Percentiles rank a stretch among this genome's conserved stretches.
Conservation (phyloP, 2,329 filamentous ascomycete genomes). For the Diaporthe sp. region DNA sequence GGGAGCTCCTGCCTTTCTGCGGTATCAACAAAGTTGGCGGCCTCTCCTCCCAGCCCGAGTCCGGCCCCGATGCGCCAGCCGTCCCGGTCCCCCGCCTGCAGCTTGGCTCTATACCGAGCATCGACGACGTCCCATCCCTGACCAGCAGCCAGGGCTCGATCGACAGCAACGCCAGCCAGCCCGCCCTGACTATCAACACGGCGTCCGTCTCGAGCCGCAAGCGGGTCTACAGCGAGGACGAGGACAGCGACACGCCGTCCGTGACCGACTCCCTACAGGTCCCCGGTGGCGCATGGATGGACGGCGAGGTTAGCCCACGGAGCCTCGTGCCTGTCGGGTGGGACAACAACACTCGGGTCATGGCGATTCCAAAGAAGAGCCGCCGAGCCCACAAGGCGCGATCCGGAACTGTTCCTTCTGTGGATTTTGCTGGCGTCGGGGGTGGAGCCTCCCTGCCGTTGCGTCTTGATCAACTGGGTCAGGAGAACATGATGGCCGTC, state of each 20-base stretch:
- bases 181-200: conserved; percentile 39
- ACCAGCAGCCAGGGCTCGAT: conserved; percentile 70
- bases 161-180: conserved; percentile 50
- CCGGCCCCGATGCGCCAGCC: conserved; percentile 25
- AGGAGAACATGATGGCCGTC: conserved; percentile 62
- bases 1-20: conserved; percentile 84
- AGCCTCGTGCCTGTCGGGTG: conserved; percentile 55
- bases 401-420: conserved; percentile 38
- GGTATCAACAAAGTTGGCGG: conserved; percentile 84
- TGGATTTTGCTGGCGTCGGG: conserved; percentile 44
- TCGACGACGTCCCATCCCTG: conserved; percentile 62
- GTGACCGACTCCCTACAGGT: conserved; percentile 39
- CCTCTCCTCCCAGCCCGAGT: conserved; percentile 67
- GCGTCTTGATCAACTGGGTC: conserved; percentile 48
- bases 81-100: conserved; percentile 41
- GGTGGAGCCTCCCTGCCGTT: conserved; percentile 3
- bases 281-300: conserved; percentile 48
- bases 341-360: conserved; percentile 58
- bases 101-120: conserved; percentile 49
- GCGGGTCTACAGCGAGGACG: conserved; percentile 62
- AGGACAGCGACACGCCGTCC: conserved; percentile 49
- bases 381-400: conserved; percentile 42
- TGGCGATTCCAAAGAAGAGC: conserved; percentile 60
- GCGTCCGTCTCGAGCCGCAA: conserved; percentile 57
- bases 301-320: conserved; percentile 57